Percentiles rank a stretch among this genome's conserved stretches.
These are phyloP conservation scores for Globisporangium paroecandrum DNA, from an alignment of 352 stramenopile genomes.

Conservation along the genomic window DNA sequence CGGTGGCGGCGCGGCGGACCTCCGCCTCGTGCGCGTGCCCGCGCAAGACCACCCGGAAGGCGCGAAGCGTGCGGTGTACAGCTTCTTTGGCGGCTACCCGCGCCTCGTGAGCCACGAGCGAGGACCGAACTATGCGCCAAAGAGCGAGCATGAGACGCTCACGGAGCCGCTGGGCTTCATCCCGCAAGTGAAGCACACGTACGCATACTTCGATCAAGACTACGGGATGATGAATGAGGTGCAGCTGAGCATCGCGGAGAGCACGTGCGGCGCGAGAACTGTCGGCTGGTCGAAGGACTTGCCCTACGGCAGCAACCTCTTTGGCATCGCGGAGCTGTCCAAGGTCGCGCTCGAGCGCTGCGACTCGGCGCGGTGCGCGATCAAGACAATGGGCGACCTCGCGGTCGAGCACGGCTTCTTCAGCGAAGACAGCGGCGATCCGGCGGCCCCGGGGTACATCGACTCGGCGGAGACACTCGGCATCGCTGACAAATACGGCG, in stretches of 20 bases:
- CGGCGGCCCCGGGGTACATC: constrained; percentile 45
- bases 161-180: constrained; percentile 77
- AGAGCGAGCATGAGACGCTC: constrained; percentile 26
- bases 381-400: constrained; percentile 90
- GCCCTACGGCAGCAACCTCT: constrained; percentile 77
- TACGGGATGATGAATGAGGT: constrained; percentile 96
- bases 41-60: constrained; percentile 55
- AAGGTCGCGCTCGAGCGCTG: constrained; percentile 90
- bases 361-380: constrained; percentile 71
- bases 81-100: constrained; percentile 69
- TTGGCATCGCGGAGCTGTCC: constrained; percentile 89
- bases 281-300: constrained; percentile 64
- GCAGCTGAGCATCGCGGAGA: constrained; percentile 93
- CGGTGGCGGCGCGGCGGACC: constrained; percentile 74
- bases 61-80: constrained; percentile 58
- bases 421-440: constrained; percentile 82
- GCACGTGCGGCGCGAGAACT: constrained; percentile 87
- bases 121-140: constrained; percentile 59
- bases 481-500: constrained; percentile 81
- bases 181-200: constrained; percentile 90
- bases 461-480: constrained; percentile 84
- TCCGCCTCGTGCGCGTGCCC: constrained; percentile 89
- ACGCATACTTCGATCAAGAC: constrained; percentile 92
- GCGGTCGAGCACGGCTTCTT: constrained; percentile 93
- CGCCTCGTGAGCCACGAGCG: constrained; percentile 68